Percentiles rank a stretch among this genome's conserved stretches.
These are phyloP conservation scores for Isoetes taiwanensis DNA, from an alignment of 75 land plant species.

Conservation along the genomic window DNA sequence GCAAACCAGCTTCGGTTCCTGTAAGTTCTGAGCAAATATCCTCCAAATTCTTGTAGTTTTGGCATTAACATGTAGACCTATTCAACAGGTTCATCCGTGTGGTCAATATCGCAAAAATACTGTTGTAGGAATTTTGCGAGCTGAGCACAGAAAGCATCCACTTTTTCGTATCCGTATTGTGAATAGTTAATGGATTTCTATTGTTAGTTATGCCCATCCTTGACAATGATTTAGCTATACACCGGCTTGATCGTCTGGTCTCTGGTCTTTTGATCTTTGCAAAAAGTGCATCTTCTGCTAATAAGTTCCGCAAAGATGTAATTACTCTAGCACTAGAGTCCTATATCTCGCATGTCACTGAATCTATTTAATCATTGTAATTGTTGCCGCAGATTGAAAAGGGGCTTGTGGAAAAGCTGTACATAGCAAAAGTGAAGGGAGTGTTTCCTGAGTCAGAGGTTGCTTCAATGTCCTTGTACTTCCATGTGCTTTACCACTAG, in stretches of 20 bases:
- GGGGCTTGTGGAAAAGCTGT: conserved; percentile 61
- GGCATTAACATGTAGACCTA: too few species aligned
- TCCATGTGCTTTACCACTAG: conserved; percentile 15
- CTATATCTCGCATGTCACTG: background rate
- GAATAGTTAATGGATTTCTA: background rate
- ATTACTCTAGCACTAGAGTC: background rate
- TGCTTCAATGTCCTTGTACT: background rate
- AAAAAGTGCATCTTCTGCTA: conserved; percentile 63
- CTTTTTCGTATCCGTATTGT: conserved; percentile 75
- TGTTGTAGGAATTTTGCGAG: conserved; percentile 76
- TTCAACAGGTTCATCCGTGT: conserved; percentile 94
- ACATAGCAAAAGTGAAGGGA: conserved; percentile 81
- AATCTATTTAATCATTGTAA: too few species aligned
- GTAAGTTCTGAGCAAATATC: conserved; percentile 27
- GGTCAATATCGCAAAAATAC: conserved; percentile 98
- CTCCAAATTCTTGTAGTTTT: background rate
- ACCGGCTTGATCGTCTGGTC: conserved; percentile 86
- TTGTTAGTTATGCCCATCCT: background rate
- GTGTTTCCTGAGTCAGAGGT: conserved; percentile 89
- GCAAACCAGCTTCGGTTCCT: conserved; percentile 96
- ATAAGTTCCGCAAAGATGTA: conserved; percentile 78
- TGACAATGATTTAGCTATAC: conserved; percentile 43
- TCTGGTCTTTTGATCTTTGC: conserved; percentile 94
- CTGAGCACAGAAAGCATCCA: conserved; percentile 67
- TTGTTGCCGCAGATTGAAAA: conserved; percentile 62